Conservation (phyloP, 2,329 filamentous ascomycete species). For the Fusarium concolor region DNA sequence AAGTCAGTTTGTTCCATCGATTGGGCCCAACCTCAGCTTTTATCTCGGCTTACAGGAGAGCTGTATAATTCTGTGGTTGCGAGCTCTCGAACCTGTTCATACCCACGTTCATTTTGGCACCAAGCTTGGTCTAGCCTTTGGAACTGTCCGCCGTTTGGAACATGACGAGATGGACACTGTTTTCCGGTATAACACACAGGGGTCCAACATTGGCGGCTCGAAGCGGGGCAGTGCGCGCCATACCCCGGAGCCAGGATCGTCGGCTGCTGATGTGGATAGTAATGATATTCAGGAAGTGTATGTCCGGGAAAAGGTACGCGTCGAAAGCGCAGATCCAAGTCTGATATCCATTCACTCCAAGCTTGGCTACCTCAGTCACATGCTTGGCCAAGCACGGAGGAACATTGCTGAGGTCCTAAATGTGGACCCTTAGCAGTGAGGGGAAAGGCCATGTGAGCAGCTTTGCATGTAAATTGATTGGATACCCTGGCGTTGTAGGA, state of each 20-base stretch:
- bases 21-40: conserved; percentile 76
- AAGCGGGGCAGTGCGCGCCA: conserved; percentile 43
- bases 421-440: conserved; percentile 53
- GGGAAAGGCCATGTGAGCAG: conserved; percentile 23
- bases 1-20: conserved; percentile 57
- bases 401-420: conserved; percentile 85
- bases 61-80: conserved; percentile 74
- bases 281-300: conserved; percentile 70
- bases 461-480: conserved; percentile 41
- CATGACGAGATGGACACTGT: conserved; percentile 85
- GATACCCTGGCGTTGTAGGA: conserved; percentile 43
- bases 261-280: conserved; percentile 31
- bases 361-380: conserved; percentile 79
- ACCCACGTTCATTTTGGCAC: conserved; percentile 70
- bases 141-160: conserved; percentile 70
- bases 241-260: conserved; percentile 40
- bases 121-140: conserved; percentile 77
- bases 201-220: conserved; percentile 46
- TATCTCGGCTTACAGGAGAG: conserved; percentile 77
- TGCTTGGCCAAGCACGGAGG: conserved; percentile 74
- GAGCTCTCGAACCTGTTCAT: conserved; percentile 75
- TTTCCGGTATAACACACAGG: conserved; percentile 70
- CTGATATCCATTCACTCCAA: conserved; percentile 87
- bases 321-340: conserved; percentile 90
- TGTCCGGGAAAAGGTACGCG: conserved; percentile 88